A percentile compares a stretch with the other conserved stretches of the same genome.
Evolutionary conservation across 2,329 filamentous ascomycete genomes (phyloP).

Genomic region (Colletotrichum tropicicola): DNA sequence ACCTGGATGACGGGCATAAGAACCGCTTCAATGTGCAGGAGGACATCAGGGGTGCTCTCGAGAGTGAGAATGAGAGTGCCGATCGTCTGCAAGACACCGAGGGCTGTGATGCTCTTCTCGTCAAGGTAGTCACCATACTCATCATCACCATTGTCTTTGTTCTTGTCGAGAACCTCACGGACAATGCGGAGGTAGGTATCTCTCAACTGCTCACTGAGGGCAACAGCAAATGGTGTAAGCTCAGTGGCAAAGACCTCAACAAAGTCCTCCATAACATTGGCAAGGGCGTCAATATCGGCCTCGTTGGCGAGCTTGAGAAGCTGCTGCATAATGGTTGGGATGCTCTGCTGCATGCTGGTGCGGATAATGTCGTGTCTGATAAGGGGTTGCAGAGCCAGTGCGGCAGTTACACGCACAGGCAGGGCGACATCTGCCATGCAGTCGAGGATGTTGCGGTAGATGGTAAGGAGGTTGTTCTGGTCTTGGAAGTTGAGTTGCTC

Average conservation of each 20-base stretch:
- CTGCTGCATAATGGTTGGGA: conserved; percentile 99
- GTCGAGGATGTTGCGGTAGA: conserved; percentile 96
- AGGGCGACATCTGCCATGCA: conserved; percentile 96
- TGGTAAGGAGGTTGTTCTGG: conserved; percentile 91
- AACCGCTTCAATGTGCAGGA: conserved; percentile 92
- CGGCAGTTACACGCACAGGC: conserved; percentile 92
- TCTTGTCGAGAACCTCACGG: conserved; percentile 87
- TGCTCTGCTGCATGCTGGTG: conserved; percentile 95
- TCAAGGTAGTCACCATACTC: conserved; percentile 91
- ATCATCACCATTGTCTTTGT: conserved; percentile 78
- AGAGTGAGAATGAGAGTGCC: conserved; percentile 96
- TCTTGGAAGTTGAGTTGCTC: conserved; percentile 98
- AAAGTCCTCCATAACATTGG: conserved; percentile 99
- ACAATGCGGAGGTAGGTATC: conserved; percentile 97
- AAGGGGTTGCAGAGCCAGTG: conserved; percentile 91
- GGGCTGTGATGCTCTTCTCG: conserved; percentile 97
- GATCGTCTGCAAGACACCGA: conserved; percentile 96
- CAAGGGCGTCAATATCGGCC: conserved; percentile 94
- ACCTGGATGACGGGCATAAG: conserved; percentile 97
- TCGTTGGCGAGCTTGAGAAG: conserved; percentile 96
- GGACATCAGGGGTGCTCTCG: conserved; percentile 95
- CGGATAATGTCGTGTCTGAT: conserved; percentile 96
- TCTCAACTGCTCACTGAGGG: conserved; percentile 91
- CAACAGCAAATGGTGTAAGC: conserved; percentile 95
- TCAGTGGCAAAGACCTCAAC: conserved; percentile 98